Evolutionary conservation across 257 asterid species (phyloP).

Genomic region (Coffea canephora): DNA sequence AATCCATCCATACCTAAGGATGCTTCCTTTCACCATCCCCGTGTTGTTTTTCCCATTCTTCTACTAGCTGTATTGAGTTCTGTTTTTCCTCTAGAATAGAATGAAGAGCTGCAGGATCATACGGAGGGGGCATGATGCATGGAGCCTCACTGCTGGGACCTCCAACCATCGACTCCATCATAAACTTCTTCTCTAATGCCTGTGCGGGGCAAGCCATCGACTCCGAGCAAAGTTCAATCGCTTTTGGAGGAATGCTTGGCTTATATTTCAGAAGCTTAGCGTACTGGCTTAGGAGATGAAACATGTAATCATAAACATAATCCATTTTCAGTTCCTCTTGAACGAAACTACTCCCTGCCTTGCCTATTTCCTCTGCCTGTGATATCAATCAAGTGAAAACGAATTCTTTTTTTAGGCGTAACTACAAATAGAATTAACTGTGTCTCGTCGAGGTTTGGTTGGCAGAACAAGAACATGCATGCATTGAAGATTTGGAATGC

Average conservation of each 20-base stretch:
- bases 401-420: slow-evolving; percentile 11
- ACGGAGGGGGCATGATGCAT: slow-evolving; percentile 65
- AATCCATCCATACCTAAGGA: no score
- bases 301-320: slow-evolving; percentile 62
- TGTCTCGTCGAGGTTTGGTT: not conserved
- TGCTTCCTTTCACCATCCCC: slow-evolving; percentile 39
- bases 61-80: slow-evolving; percentile 46
- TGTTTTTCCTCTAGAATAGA: slow-evolving; percentile 34
- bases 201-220: slow-evolving; percentile 11
- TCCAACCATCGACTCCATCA: not conserved
- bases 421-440: no score
- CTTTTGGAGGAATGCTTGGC: slow-evolving; percentile 14
- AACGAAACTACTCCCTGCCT: slow-evolving; percentile 49
- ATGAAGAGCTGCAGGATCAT: slow-evolving; percentile 47
- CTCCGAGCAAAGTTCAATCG: slow-evolving; percentile 14
- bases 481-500: not conserved
- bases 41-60: slow-evolving; percentile 50
- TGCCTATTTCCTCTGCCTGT: slow-evolving; percentile 73
- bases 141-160: not conserved
- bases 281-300: not conserved
- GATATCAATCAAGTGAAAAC: not conserved
- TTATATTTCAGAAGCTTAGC: slow-evolving; percentile 11
- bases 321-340: slow-evolving; percentile 28
- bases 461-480: no score
- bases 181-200: slow-evolving; percentile 5